These are phyloP conservation scores for Nephelium lappaceum DNA, from an alignment of 345 rosid species.

Conservation along the genomic window DNA sequence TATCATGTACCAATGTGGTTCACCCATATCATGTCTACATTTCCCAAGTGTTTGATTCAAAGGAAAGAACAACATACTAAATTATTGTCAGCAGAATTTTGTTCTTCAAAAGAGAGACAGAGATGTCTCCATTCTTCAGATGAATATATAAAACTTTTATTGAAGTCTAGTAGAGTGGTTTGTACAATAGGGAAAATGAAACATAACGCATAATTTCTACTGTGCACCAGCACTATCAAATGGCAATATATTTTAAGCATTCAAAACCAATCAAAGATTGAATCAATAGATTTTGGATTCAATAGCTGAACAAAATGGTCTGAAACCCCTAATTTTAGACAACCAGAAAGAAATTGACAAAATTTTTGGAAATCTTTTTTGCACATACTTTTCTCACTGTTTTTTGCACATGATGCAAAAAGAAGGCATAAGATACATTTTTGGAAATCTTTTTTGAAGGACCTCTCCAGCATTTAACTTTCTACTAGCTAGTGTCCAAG, in stretches of 20 bases:
- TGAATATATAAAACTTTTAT: background rate
- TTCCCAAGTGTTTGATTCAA: background rate
- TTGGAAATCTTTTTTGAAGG: too few relatives aligned
- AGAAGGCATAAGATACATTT: too few relatives aligned
- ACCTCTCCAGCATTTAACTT: too few relatives aligned
- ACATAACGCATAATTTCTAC: too few relatives aligned
- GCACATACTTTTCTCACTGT: too few relatives aligned
- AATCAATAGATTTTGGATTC: too few relatives aligned
- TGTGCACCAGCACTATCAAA: too few relatives aligned
- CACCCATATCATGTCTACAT: background rate
- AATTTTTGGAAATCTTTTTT: too few relatives aligned
- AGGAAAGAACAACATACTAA: background rate
- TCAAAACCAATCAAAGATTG: background rate
- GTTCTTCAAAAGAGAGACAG: background rate
- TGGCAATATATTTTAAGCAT: background rate
- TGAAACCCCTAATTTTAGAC: background rate
- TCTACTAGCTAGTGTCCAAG: too few relatives aligned
- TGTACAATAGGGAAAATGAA: too few relatives aligned
- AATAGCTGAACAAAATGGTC: background rate
- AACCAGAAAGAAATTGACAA: background rate
- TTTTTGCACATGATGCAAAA: too few relatives aligned
- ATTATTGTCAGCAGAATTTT: background rate
- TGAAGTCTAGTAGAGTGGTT: background rate
- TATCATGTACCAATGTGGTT: background rate
- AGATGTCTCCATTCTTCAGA: background rate